Evolutionary conservation across 306 rosid genomes (phyloP), one percentile per base, ranked within the genome.

Genomic region (Cucumis hystrix): DNA sequence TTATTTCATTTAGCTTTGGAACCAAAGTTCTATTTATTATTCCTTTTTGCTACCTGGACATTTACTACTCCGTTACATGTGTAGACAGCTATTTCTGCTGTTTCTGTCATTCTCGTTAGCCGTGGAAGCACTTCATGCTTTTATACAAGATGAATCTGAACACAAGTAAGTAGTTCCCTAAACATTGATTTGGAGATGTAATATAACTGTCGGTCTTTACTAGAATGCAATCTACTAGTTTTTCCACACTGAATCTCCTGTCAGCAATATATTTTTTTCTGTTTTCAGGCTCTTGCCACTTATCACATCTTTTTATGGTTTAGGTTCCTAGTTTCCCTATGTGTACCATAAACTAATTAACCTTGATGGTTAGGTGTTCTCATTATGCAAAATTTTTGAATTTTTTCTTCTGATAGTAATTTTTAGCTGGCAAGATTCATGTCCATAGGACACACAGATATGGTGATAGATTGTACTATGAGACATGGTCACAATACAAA

Each of bases 71-170:
- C 83, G 86, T 82, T 92, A 78, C 87, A 16, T 88, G 87, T 90
- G 85, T 95, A 95, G 99, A 89, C 99, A 95, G 99, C 97, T 95
- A 82, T 95, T 95, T 87, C 97, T 95, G 79, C 78, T 95, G 97
- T 95, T 95, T 78, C 87, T 95, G 97, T 88, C 99, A 33, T 95
- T 95, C 85, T 95, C 99, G 84, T 83, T 95, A 79, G 98, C 98
- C 11, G 98, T 95, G 82, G 99, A 95, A 88, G 99, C 92, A 11
- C 99, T 95, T 67, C 99, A 95, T 78, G 93, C 98, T 11, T 95
- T 92, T 85, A 89, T 92, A 78, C 97, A 95, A 89, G 99, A 96
- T 85, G 99, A 96, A 88, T 92, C 99, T 76, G 99, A 96, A 73
- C 99, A 96, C 96, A 96, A 91, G 99, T 95, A 88, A 92, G 99